phyloP scores from a whole-genome alignment of 352 stramenopile genomes.

The Peronospora destructor region DNA sequence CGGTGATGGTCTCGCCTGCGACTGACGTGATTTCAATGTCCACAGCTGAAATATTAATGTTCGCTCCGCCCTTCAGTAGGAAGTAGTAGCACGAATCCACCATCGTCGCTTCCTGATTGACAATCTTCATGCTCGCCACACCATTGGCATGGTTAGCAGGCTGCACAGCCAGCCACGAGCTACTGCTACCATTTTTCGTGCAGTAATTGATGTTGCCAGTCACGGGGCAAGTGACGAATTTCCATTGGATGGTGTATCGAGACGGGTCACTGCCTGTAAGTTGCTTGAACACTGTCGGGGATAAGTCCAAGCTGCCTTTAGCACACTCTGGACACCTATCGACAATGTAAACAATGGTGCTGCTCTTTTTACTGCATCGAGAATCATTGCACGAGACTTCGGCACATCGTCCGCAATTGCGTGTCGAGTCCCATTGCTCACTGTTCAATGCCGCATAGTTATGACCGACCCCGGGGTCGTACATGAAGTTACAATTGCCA shows the following conservation, averaged over 20 bases:
- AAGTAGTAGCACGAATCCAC: constrained; percentile 66
- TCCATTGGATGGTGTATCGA: constrained; percentile 44
- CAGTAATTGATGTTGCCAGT: constrained; percentile 41
- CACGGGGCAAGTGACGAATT: constrained; percentile 44
- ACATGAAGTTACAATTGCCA: constrained; percentile 73
- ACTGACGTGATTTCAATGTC: constrained; percentile 46
- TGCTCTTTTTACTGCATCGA: constrained; percentile 37
- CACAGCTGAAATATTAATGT: constrained; percentile 30
- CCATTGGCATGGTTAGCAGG: constrained; percentile 35
- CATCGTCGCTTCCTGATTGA: constrained; percentile 54
- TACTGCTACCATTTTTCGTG: constrained; percentile 45
- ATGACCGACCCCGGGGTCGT: constrained; percentile 27
- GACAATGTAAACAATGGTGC: constrained; percentile 46
- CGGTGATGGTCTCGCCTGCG: constrained; percentile 40
- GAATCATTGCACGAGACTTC: constrained; percentile 51
- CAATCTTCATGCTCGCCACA: constrained; percentile 34
- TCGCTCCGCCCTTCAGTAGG: constrained; percentile 30
- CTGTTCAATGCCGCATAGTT: constrained; percentile 69
- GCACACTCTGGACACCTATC: constrained; percentile 65
- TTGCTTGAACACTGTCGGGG: constrained; percentile 35
- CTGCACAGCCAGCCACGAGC: constrained; percentile 39
- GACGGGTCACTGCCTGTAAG: constrained; percentile 36
- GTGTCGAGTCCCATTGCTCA: constrained; percentile 45
- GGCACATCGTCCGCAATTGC: constrained; percentile 61
- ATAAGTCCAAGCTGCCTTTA: constrained; percentile 51